Evolutionary conservation across 768 basidiomycete species (phyloP).

Genomic region (Lentinula guzmanii): DNA sequence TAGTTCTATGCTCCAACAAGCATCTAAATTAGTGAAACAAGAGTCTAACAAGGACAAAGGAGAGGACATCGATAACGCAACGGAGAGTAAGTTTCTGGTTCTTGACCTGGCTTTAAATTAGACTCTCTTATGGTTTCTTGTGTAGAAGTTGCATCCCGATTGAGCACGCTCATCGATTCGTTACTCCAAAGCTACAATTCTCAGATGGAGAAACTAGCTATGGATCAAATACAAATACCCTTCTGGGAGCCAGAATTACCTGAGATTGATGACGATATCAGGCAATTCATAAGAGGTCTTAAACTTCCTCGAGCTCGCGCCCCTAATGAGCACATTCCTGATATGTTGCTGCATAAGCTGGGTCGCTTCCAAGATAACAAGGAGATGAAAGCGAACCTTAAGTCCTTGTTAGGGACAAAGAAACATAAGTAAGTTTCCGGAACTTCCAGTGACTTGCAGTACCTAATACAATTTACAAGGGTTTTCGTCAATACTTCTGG

Average conservation of each 20-base stretch:
- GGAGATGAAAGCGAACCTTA: neutral
- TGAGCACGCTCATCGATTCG: no score
- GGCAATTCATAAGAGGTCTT: neutral
- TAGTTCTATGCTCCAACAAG: no score
- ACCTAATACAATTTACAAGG: neutral
- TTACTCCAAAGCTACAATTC: neutral
- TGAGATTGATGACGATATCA: neutral
- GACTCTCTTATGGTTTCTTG: no score
- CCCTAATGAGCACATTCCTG: neutral
- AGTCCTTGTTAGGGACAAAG: neutral
- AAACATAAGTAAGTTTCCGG: neutral
- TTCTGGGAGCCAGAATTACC: neutral
- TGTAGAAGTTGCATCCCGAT: no score
- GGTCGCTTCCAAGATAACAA: neutral
- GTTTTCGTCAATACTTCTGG: conserved; percentile 8
- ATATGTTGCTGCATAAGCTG: neutral
- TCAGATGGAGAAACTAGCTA: neutral
- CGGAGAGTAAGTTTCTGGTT: no score
- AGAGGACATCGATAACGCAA: no score
- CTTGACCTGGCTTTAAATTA: no score
- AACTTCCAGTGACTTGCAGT: neutral
- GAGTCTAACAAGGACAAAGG: no score
- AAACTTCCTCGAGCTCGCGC: neutral
- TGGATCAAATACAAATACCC: neutral
- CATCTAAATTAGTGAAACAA: no score